These are phyloP conservation scores for Dichotomocladium elegans DNA, from an alignment of 371 early-diverging fungal species.

Conservation along the genomic window DNA sequence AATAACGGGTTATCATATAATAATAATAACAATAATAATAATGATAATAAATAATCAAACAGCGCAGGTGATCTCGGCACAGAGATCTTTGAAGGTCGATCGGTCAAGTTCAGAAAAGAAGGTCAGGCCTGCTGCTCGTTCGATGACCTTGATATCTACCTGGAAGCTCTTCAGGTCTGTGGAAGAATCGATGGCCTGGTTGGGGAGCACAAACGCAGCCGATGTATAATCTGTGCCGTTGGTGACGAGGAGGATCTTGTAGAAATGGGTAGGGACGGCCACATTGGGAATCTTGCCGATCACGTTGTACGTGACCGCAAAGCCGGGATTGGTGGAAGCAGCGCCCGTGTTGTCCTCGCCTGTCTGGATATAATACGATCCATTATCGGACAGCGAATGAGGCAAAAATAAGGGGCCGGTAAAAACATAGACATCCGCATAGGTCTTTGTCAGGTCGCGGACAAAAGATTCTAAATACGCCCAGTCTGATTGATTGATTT, in stretches of 20 bases:
- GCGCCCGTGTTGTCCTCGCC: not conserved
- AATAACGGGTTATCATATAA: too few species aligned
- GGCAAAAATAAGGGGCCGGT: constrained; percentile 81
- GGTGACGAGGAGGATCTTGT: constrained; percentile 67
- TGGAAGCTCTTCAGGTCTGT: constrained; percentile 62
- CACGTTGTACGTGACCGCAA: constrained; percentile 55
- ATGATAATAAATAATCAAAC: not conserved
- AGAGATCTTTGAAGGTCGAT: constrained; percentile 32
- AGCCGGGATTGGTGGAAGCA: constrained; percentile 1
- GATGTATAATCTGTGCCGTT: constrained; percentile 27
- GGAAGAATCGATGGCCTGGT: constrained; percentile 57
- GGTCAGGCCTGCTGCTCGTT: constrained; percentile 68
- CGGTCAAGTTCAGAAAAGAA: constrained; percentile 65
- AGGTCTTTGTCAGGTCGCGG: constrained; percentile 57
- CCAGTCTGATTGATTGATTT: too few species aligned
- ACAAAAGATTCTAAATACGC: constrained; percentile 72
- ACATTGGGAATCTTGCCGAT: constrained; percentile 74
- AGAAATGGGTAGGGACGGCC: constrained; percentile 92
- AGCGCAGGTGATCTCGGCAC: constrained; percentile 20
- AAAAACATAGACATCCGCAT: constrained; percentile 69
- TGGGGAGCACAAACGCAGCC: constrained; percentile 84
- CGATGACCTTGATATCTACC: constrained; percentile 65
- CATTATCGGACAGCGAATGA: constrained; percentile 7
- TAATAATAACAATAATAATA: not conserved
- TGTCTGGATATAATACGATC: not conserved